Evolutionary conservation across 202 grass and related monocot genomes (phyloP).

Genomic region (Brachypodium distachyon): DNA sequence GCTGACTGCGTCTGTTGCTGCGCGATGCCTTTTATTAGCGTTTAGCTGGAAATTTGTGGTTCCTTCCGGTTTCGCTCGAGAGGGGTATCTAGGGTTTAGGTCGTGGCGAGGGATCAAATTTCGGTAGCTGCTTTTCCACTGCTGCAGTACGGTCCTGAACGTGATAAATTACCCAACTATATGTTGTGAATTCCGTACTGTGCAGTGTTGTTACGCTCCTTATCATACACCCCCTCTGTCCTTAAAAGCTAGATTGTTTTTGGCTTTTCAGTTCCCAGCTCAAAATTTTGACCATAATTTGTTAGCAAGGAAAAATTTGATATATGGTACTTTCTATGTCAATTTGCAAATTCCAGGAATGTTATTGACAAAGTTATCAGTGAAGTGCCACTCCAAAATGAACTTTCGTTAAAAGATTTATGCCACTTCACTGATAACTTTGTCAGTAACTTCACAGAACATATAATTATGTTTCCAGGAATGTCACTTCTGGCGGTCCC

Average conservation of each 20-base stretch:
- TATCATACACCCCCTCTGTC: not conserved
- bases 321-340: not conserved
- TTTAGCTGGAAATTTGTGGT: not conserved
- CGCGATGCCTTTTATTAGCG: not conserved
- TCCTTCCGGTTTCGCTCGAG: not conserved
- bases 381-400: not conserved
- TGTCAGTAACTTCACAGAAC: too few species aligned
- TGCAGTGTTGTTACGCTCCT: not conserved
- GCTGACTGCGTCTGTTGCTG: conserved; percentile 5
- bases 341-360: not conserved
- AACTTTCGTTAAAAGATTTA: not conserved
- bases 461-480: too few species aligned
- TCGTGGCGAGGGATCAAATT: not conserved
- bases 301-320: not conserved
- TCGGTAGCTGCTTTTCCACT: not conserved
- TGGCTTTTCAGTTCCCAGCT: not conserved
- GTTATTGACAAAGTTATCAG: not conserved
- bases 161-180: not conserved
- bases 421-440: too few species aligned
- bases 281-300: not conserved
- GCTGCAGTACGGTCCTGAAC: not conserved
- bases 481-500: not conserved
- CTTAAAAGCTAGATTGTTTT: not conserved
- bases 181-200: not conserved
- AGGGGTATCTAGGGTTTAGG: not conserved